Conservation (phyloP, 2,329 filamentous ascomycete species). For the Monilinia aucupariae region DNA sequence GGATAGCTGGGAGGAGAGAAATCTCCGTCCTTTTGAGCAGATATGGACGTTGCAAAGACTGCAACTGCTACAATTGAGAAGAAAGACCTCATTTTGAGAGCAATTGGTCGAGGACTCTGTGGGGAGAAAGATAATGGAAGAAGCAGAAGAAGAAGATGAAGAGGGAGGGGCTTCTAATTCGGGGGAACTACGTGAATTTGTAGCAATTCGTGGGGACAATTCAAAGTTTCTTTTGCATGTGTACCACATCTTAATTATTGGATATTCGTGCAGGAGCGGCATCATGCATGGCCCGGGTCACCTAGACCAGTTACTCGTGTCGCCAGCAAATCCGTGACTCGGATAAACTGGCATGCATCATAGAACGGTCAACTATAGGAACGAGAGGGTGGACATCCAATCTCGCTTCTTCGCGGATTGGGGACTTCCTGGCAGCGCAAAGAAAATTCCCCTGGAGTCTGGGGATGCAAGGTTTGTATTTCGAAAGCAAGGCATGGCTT, state of each 20-base stretch:
- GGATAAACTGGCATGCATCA: too few relatives aligned
- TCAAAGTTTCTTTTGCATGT: neutral
- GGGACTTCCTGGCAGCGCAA: too few relatives aligned
- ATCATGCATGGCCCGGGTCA: slow-evolving; percentile 8
- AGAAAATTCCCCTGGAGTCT: slow-evolving; percentile 1
- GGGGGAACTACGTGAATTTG: neutral
- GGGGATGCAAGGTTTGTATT: neutral
- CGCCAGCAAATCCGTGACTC: neutral
- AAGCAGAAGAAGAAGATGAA: neutral
- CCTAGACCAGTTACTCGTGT: slow-evolving; percentile 8
- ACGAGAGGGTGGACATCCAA: too few relatives aligned
- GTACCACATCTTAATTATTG: neutral
- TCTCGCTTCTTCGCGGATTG: too few relatives aligned
- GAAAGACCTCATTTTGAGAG: slow-evolving; percentile 25
- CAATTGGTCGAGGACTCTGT: neutral
- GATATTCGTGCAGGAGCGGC: slow-evolving; percentile 1
- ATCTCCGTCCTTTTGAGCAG: slow-evolving; percentile 27
- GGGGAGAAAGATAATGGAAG: neutral
- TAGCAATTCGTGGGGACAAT: neutral
- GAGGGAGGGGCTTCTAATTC: neutral
- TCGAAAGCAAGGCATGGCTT: neutral
- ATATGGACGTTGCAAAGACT: slow-evolving; percentile 21
- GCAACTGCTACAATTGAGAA: slow-evolving; percentile 21
- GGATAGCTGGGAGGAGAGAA: slow-evolving; percentile 34
- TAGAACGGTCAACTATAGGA: too few relatives aligned